A percentile compares a stretch with the other conserved stretches of the same genome.
Evolutionary conservation across 352 stramenopile species (phyloP).

Genomic region (Phytophthora ohioensis): DNA sequence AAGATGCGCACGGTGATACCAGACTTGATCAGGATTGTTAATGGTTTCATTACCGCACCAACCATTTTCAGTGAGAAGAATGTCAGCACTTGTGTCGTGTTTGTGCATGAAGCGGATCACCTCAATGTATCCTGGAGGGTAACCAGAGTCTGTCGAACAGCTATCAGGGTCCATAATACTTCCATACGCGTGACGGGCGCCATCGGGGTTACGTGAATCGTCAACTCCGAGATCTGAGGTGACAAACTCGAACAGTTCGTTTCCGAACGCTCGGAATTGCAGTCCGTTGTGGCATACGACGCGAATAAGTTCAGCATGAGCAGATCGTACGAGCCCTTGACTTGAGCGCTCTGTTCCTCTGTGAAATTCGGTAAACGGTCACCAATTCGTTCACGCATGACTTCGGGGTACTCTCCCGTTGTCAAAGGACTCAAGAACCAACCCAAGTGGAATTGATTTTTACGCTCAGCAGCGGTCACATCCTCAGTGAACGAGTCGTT

Average conservation of each 20-base stretch:
- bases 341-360: slow-evolving; percentile 58
- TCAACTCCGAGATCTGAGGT: slow-evolving; percentile 55
- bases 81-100: slow-evolving; percentile 49
- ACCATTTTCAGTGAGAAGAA: slow-evolving; percentile 72
- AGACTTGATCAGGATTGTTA: slow-evolving; percentile 64
- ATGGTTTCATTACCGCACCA: slow-evolving; percentile 71
- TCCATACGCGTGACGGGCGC: slow-evolving; percentile 42
- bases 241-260: slow-evolving; percentile 46
- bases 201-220: slow-evolving; percentile 35
- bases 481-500: slow-evolving; percentile 60
- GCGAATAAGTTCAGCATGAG: slow-evolving; percentile 96
- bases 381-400: slow-evolving; percentile 89
- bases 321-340: slow-evolving; percentile 90
- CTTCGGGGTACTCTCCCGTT: slow-evolving; percentile 90
- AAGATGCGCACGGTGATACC: slow-evolving; percentile 63
- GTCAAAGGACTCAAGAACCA: slow-evolving; percentile 93
- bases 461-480: slow-evolving; percentile 74
- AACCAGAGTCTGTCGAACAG: slow-evolving; percentile 40
- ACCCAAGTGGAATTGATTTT: slow-evolving; percentile 90
- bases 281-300: slow-evolving; percentile 60
- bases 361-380: slow-evolving; percentile 91
- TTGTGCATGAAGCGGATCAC: slow-evolving; percentile 59
- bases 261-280: slow-evolving; percentile 39
- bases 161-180: slow-evolving; percentile 42
- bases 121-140: slow-evolving; percentile 63